phyloP scores from a whole-genome alignment of 495 filamentous ascomycete species.

The Talaromyces trachyspermus region DNA sequence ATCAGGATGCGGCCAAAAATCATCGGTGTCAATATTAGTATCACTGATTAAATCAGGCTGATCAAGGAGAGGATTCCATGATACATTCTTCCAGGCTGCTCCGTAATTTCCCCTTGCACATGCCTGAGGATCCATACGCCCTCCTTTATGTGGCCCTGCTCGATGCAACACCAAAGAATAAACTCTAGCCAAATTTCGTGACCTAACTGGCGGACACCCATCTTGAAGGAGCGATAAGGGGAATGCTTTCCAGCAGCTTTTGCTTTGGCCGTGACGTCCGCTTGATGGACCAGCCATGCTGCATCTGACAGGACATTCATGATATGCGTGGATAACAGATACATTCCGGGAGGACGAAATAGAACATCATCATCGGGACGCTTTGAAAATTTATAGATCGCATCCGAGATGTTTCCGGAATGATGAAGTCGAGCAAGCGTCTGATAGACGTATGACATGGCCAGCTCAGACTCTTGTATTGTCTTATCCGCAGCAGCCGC shows the following conservation, averaged over 20 bases:
- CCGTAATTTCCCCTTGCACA: conserved; percentile 23
- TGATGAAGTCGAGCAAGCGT: conserved; percentile 57
- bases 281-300: conserved; percentile 49
- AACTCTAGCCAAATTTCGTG: conserved; percentile 60
- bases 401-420: conserved; percentile 45
- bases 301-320: conserved; percentile 56
- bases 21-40: conserved; percentile 28
- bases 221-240: conserved; percentile 42
- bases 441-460: conserved; percentile 51
- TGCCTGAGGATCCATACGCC: conserved; percentile 42
- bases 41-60: conserved; percentile 21
- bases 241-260: conserved; percentile 42
- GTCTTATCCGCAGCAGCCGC: conserved; percentile 40
- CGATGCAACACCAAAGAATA: conserved; percentile 59
- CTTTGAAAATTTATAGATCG: conserved; percentile 45
- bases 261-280: conserved; percentile 34
- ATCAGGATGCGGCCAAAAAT: conserved; percentile 28
- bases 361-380: conserved; percentile 25
- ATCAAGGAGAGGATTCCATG: conserved; percentile 30
- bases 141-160: conserved; percentile 50
- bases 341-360: conserved; percentile 50
- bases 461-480: conserved; percentile 30
- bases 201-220: conserved; percentile 44
- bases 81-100: conserved; percentile 31
- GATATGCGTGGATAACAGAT: conserved; percentile 49